Evolutionary conservation across 2,329 filamentous ascomycete genomes (phyloP).

Genomic region (Colletotrichum destructivum): DNA sequence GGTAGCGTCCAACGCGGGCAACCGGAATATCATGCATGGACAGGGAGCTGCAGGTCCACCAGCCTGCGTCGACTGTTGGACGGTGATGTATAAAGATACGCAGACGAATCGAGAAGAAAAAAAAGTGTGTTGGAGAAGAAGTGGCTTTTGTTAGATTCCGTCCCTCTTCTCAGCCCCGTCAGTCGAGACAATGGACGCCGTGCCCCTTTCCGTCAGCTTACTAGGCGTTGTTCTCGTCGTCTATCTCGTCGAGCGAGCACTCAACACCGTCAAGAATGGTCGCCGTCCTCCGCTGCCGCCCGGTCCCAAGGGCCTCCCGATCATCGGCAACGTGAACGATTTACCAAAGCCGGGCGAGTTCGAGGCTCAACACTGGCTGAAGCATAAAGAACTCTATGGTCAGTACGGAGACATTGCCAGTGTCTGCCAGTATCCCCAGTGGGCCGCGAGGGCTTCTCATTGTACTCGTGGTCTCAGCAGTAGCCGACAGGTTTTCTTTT

Average conservation of each 20-base stretch:
- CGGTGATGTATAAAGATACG: too few relatives aligned
- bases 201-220: background rate
- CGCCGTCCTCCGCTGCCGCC: constrained; percentile 42
- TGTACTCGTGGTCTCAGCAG: too few relatives aligned
- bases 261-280: background rate
- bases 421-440: too few relatives aligned
- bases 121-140: background rate
- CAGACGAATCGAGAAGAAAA: too few relatives aligned
- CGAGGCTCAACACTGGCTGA: constrained; percentile 54
- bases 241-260: background rate
- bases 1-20: too few relatives aligned
- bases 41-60: too few relatives aligned
- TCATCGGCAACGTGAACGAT: constrained; percentile 64
- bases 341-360: constrained; percentile 53
- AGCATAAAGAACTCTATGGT: constrained; percentile 53
- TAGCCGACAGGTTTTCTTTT: too few relatives aligned
- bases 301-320: constrained; percentile 53
- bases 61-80: too few relatives aligned
- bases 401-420: background rate
- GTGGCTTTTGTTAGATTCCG: background rate
- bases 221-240: background rate
- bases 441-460: too few relatives aligned
- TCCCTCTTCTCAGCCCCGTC: background rate
- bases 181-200: background rate
- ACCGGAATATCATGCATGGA: too few relatives aligned